Percentiles rank a stretch among this genome's conserved stretches.
Evolutionary conservation across 768 basidiomycete genomes (phyloP).

Genomic region (Candolleomyces efflorescens): DNA sequence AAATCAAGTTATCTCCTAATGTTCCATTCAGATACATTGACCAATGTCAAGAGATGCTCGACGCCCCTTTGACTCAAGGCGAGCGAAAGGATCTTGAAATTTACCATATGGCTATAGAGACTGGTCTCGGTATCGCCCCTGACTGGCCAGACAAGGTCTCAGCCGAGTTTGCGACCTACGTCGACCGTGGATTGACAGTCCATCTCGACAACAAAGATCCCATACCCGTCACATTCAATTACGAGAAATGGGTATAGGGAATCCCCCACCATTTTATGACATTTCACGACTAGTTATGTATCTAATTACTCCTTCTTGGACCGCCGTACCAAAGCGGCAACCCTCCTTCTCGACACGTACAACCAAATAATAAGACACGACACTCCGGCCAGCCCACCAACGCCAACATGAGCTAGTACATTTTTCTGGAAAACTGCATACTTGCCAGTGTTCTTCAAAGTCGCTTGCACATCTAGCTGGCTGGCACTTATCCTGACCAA

Average conservation of each 20-base stretch:
- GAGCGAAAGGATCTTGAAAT: slow-evolving; percentile 56
- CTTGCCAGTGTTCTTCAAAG: slow-evolving; percentile 15
- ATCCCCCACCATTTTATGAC: no score
- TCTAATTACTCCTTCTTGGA: not conserved
- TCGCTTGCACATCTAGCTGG: slow-evolving; percentile 15
- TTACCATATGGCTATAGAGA: slow-evolving; percentile 50
- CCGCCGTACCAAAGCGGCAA: not conserved
- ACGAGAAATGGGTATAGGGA: slow-evolving; percentile 50
- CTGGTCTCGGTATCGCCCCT: slow-evolving; percentile 35
- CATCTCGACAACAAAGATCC: slow-evolving; percentile 74
- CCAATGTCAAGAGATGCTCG: slow-evolving; percentile 63
- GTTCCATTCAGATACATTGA: slow-evolving; percentile 56
- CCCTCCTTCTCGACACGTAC: slow-evolving; percentile 14
- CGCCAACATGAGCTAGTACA: slow-evolving; percentile 28
- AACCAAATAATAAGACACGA: slow-evolving; percentile 28
- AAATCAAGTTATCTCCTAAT: slow-evolving; percentile 1
- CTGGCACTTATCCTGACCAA: slow-evolving; percentile 24
- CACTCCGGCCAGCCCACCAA: slow-evolving; percentile 26
- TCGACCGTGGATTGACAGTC: slow-evolving; percentile 35
- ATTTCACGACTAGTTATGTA: not conserved
- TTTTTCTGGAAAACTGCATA: slow-evolving; percentile 19
- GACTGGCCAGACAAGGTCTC: slow-evolving; percentile 36
- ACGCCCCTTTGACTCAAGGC: slow-evolving; percentile 48
- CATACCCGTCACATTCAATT: slow-evolving; percentile 51
- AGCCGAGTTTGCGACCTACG: slow-evolving; percentile 41